A percentile compares a stretch with the other conserved stretches of the same genome.
phyloP scores from a whole-genome alignment of 2,329 filamentous ascomycete species.

The Diaporthe amygdali region DNA sequence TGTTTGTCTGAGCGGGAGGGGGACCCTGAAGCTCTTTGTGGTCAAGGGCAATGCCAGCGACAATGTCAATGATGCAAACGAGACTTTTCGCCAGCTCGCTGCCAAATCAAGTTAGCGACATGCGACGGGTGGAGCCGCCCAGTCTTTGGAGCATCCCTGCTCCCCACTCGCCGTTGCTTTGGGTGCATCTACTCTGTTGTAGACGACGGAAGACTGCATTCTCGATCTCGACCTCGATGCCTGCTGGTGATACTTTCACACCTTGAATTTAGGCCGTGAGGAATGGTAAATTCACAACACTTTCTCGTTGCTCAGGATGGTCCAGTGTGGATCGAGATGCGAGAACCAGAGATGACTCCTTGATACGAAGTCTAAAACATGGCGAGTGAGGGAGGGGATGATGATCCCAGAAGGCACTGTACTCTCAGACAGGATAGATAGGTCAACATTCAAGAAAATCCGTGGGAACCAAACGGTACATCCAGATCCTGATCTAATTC shows the following conservation, averaged over 20 bases:
- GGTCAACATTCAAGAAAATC: background rate
- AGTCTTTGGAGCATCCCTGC: background rate
- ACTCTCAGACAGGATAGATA: background rate
- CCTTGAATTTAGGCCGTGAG: background rate
- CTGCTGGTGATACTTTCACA: background rate
- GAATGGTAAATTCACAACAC: background rate
- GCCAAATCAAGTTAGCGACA: constrained; percentile 1
- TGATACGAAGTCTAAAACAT: background rate
- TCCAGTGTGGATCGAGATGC: background rate
- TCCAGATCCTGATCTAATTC: background rate
- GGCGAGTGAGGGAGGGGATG: background rate
- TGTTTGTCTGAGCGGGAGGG: background rate
- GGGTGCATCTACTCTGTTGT: too few species aligned
- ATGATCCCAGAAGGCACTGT: background rate
- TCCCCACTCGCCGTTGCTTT: background rate
- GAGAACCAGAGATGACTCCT: background rate
- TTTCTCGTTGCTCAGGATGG: background rate
- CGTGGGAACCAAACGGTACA: background rate
- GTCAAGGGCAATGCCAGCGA: background rate
- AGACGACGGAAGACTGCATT: background rate
- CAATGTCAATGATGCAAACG: constrained; percentile 14
- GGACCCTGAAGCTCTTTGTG: constrained; percentile 10
- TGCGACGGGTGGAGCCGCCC: background rate
- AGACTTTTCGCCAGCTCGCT: constrained; percentile 13
- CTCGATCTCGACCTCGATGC: background rate